Conservation (phyloP, 176 grass and related monocot genomes). For the Ampelocalamus luodianensis region DNA sequence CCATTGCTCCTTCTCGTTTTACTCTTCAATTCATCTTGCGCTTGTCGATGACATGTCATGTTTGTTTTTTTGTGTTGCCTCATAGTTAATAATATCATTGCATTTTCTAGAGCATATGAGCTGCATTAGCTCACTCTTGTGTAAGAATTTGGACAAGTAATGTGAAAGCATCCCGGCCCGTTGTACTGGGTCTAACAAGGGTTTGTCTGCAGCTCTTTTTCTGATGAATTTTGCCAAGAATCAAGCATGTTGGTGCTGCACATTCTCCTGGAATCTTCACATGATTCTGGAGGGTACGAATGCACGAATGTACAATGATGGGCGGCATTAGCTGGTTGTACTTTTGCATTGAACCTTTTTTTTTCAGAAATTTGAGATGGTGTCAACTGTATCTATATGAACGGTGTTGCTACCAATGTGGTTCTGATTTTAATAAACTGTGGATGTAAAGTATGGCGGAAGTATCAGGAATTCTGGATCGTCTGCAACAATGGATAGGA, state of each 20-base stretch:
- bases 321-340: constrained; percentile 7
- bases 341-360: background rate
- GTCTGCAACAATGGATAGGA: background rate
- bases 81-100: background rate
- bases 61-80: background rate
- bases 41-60: background rate
- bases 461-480: background rate
- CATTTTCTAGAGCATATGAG: constrained; percentile 23
- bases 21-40: constrained; percentile 11
- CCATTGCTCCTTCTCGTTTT: background rate
- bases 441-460: background rate
- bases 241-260: constrained; percentile 17
- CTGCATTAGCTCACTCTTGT: background rate
- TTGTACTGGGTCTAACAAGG: constrained; percentile 27
- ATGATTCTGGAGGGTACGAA: background rate
- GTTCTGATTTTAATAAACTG: background rate
- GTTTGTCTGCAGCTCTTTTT: background rate
- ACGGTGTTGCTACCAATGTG: background rate
- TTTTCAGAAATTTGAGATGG: too few species aligned
- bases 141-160: background rate
- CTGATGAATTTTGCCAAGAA: constrained; percentile 1
- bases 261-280: background rate
- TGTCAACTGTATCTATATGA: background rate
- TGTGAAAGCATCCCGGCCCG: background rate
- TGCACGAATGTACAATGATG: background rate